Evolutionary conservation across 2,329 filamentous ascomycete species (phyloP).

Genomic region (Diplocarpon rosae): DNA sequence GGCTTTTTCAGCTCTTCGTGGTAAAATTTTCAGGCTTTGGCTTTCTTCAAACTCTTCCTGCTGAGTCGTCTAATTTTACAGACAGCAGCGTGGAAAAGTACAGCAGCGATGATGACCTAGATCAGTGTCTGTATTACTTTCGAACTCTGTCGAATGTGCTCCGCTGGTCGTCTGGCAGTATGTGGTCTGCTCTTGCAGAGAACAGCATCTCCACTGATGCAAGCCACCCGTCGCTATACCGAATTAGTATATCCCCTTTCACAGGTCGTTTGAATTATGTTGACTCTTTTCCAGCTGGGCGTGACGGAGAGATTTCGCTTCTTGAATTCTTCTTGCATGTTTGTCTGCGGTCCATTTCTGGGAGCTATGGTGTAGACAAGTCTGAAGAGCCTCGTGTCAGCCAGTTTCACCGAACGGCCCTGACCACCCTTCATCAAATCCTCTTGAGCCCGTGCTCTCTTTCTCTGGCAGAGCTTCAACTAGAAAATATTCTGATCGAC

Average conservation of each 20-base stretch:
- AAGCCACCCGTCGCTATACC: constrained; percentile 33
- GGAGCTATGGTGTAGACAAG: constrained; percentile 29
- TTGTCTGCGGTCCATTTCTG: constrained; percentile 51
- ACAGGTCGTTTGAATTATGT: background rate
- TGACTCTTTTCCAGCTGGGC: constrained; percentile 33
- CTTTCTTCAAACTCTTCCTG: constrained; percentile 34
- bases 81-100: constrained; percentile 28
- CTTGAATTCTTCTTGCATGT: constrained; percentile 58
- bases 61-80: constrained; percentile 13
- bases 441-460: constrained; percentile 51
- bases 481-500: constrained; percentile 62
- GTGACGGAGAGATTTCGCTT: constrained; percentile 46
- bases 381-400: constrained; percentile 40
- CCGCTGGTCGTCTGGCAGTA: constrained; percentile 53
- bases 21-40: constrained; percentile 44
- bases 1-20: constrained; percentile 50
- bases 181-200: constrained; percentile 60
- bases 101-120: constrained; percentile 54
- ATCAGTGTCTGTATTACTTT: constrained; percentile 69
- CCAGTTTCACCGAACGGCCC: constrained; percentile 58
- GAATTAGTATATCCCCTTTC: constrained; percentile 38
- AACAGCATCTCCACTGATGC: constrained; percentile 42
- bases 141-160: constrained; percentile 64
- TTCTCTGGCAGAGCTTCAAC: constrained; percentile 47
- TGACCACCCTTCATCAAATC: constrained; percentile 61